Percentiles rank a stretch among this genome's conserved stretches.
Conservation (phyloP, 768 basidiomycete species). For the Symmetrospora coprosmae region DNA sequence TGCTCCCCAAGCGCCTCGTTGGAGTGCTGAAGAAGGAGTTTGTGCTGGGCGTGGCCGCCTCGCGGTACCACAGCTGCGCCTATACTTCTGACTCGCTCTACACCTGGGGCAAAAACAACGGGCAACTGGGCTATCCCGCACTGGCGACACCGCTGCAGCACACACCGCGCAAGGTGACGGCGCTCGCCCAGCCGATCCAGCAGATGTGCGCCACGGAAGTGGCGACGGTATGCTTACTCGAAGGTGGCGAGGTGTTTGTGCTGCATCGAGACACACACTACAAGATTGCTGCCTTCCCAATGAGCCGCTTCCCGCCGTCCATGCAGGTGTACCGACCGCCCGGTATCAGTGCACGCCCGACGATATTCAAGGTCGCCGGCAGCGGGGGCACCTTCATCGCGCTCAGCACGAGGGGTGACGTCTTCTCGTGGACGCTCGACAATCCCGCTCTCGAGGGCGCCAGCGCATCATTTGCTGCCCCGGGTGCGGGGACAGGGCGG, state of each 20-base stretch:
- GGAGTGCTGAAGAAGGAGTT: slow-evolving; percentile 62
- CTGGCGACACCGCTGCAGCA: slow-evolving; percentile 31
- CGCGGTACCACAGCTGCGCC: slow-evolving; percentile 66
- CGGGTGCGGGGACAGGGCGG: neutral
- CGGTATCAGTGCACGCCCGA: slow-evolving; percentile 53
- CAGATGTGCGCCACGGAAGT: slow-evolving; percentile 65
- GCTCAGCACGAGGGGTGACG: slow-evolving; percentile 70
- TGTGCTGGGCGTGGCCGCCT: slow-evolving; percentile 70
- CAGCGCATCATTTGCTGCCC: neutral
- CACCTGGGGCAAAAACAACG: slow-evolving; percentile 78
- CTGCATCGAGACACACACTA: slow-evolving; percentile 61
- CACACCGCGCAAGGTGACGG: slow-evolving; percentile 53
- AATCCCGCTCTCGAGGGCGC: slow-evolving; percentile 30
- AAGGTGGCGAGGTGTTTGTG: slow-evolving; percentile 66
- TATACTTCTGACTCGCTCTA: slow-evolving; percentile 46
- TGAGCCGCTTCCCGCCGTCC: slow-evolving; percentile 58
- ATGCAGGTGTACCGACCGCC: slow-evolving; percentile 68
- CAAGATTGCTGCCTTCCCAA: slow-evolving; percentile 71
- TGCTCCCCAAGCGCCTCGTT: slow-evolving; percentile 56
- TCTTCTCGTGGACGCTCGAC: slow-evolving; percentile 59
- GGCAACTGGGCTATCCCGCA: slow-evolving; percentile 57
- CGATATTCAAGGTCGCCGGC: slow-evolving; percentile 62
- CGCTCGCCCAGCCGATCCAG: slow-evolving; percentile 54
- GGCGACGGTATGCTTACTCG: slow-evolving; percentile 64
- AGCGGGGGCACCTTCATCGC: slow-evolving; percentile 72